Evolutionary conservation across 805 yeast species (phyloP).

Genomic region (Lipomyces japonicus): DNA sequence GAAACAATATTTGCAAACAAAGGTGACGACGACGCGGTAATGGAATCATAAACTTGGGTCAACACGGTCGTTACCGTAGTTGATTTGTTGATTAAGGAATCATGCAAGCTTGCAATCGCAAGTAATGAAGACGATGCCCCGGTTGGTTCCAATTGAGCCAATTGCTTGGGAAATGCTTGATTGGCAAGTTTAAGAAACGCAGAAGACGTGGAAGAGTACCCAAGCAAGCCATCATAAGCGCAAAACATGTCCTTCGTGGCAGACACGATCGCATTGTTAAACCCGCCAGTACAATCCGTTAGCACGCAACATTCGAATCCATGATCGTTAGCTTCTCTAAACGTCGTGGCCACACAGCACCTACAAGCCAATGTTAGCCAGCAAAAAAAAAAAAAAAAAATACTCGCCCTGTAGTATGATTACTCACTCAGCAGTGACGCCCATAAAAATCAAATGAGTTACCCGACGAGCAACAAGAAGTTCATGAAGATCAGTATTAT

Average conservation of each 20-base stretch:
- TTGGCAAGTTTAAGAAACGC: constrained; percentile 16
- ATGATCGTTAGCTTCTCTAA: constrained; percentile 38
- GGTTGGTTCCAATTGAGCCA: constrained; percentile 11
- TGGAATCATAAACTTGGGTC: constrained; percentile 2
- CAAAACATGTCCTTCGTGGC: constrained; percentile 29
- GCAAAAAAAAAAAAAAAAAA: neutral
- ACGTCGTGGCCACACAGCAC: constrained; percentile 38
- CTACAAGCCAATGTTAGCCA: neutral
- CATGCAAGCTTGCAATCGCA: constrained; percentile 4
- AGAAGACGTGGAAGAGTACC: constrained; percentile 27
- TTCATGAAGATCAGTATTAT: constrained; percentile 36
- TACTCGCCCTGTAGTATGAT: neutral
- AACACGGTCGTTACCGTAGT: neutral
- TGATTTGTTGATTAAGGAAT: constrained; percentile 3
- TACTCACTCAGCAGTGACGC: constrained; percentile 37
- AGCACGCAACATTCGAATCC: constrained; percentile 37
- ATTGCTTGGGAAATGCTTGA: constrained; percentile 4
- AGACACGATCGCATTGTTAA: constrained; percentile 28
- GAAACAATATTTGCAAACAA: neutral
- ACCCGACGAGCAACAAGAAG: constrained; percentile 34
- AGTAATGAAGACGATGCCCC: neutral
- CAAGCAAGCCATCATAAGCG: constrained; percentile 34
- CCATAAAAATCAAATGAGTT: constrained; percentile 35
- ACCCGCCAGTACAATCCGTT: constrained; percentile 33
- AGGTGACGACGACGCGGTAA: neutral